Evolutionary conservation across 306 rosid genomes (phyloP).

Genomic region (Psophocarpus tetragonolobus): DNA sequence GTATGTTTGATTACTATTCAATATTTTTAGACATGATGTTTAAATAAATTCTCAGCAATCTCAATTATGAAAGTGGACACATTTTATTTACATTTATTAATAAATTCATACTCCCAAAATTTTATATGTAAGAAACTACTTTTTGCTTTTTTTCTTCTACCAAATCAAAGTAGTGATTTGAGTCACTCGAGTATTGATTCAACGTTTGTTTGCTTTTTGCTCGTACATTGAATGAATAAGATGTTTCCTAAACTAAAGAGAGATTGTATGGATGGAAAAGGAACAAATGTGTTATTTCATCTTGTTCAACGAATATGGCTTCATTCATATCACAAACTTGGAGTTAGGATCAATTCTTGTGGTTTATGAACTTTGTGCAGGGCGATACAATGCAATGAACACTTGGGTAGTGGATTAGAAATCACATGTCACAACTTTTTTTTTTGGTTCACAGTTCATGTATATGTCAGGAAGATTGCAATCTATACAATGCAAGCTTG

Average conservation of each 20-base stretch:
- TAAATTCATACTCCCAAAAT: too few species aligned
- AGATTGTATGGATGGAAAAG: background rate
- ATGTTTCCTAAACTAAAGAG: background rate
- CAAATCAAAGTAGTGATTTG: background rate
- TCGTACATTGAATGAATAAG: too few species aligned
- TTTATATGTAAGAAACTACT: background rate
- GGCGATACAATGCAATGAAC: background rate
- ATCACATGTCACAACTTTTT: background rate
- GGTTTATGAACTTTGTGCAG: background rate
- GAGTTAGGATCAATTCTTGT: background rate
- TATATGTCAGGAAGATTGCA: constrained; percentile 9
- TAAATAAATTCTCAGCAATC: background rate
- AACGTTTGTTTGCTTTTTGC: too few species aligned
- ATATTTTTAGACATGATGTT: background rate
- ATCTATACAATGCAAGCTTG: constrained; percentile 29
- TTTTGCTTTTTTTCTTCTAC: background rate
- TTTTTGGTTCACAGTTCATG: constrained; percentile 8
- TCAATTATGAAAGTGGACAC: background rate
- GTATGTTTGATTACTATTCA: background rate
- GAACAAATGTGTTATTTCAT: background rate
- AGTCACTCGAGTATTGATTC: too few species aligned
- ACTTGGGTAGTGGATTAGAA: background rate
- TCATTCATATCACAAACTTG: background rate
- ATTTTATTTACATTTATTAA: too few species aligned
- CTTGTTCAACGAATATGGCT: background rate